Conservation (phyloP, 2,329 filamentous ascomycete genomes). For the Ilyonectria robusta region DNA sequence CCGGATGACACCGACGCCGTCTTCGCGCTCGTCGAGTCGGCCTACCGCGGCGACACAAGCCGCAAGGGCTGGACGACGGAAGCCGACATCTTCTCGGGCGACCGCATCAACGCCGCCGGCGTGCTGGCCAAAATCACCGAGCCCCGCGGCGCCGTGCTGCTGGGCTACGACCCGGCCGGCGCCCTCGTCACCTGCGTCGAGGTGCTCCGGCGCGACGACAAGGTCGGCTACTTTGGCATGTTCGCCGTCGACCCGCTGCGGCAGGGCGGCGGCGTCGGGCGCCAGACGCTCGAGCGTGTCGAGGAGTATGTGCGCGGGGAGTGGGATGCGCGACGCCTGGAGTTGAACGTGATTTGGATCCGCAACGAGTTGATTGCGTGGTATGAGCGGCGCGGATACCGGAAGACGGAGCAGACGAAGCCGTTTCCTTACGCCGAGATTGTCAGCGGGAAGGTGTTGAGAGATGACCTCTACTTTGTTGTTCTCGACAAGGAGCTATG, state of each 20-base stretch:
- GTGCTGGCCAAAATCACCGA: constrained; percentile 57
- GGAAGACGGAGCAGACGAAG: constrained; percentile 53
- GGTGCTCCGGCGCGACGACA: constrained; percentile 48
- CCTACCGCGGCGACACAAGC: constrained; percentile 60
- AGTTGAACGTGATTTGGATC: constrained; percentile 61
- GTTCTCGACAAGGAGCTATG: constrained; percentile 58
- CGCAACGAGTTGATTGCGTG: constrained; percentile 61
- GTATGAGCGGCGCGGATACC: constrained; percentile 62
- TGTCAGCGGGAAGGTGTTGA: constrained; percentile 53
- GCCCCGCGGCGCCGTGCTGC: constrained; percentile 54
- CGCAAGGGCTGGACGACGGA: constrained; percentile 63
- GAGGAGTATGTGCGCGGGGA: constrained; percentile 54
- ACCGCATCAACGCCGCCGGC: constrained; percentile 58
- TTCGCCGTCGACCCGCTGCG: constrained; percentile 61
- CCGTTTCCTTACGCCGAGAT: constrained; percentile 60
- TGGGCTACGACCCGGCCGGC: constrained; percentile 46
- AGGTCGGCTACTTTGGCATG: constrained; percentile 61
- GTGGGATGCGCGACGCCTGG: constrained; percentile 54
- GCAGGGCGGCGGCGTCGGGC: constrained; percentile 62
- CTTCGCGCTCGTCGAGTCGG: constrained; percentile 58
- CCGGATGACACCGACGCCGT: constrained; percentile 51
- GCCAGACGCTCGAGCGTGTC: constrained; percentile 56
- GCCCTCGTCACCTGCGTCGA: constrained; percentile 61
- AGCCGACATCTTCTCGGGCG: constrained; percentile 59
- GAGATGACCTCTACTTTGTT: constrained; percentile 61